A percentile compares a stretch with the other conserved stretches of the same genome.
These are phyloP conservation scores for Oxalis stricta DNA, from an alignment of 441 rosid species.

Conservation along the genomic window DNA sequence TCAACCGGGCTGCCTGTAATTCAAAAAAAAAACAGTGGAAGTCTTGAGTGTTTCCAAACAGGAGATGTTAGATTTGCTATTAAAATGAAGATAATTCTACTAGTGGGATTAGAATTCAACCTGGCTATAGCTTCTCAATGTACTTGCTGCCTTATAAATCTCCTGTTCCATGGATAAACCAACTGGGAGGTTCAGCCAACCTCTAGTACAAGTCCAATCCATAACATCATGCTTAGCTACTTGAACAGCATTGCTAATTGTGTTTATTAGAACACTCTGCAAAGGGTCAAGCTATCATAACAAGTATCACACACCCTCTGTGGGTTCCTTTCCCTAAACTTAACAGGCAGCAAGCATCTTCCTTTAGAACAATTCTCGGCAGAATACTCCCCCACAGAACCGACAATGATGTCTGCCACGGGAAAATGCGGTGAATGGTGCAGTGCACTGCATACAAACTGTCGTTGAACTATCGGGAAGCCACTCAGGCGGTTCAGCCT, in stretches of 20 bases:
- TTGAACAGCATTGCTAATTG: constrained; percentile 85
- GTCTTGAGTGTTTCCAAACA: not conserved
- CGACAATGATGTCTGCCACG: constrained; percentile 98
- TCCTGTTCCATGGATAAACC: constrained; percentile 94
- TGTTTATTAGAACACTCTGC: constrained; percentile 61
- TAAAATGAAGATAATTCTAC: not conserved
- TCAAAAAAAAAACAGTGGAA: not conserved
- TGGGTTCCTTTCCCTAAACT: constrained; percentile 80
- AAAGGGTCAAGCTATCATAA: constrained; percentile 92
- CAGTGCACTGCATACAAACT: constrained; percentile 69
- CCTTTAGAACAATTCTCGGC: constrained; percentile 74
- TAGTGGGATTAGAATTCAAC: constrained; percentile 20
- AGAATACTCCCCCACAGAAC: constrained; percentile 88
- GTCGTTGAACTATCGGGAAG: constrained; percentile 73
- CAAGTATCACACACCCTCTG: constrained; percentile 92
- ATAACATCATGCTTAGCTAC: constrained; percentile 86
- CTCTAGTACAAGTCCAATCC: constrained; percentile 90
- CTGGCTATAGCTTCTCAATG: constrained; percentile 70
- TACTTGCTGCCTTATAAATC: constrained; percentile 81
- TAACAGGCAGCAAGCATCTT: constrained; percentile 64
- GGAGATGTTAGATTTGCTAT: not conserved
- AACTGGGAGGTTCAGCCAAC: constrained; percentile 91
- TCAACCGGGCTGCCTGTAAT: constrained; percentile 51
- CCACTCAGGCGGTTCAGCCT: constrained; percentile 93
- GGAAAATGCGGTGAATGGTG: constrained; percentile 65